A percentile compares a stretch with the other conserved stretches of the same genome.
phyloP scores from a whole-genome alignment of 257 asterid species.

The Ilex asprella region DNA sequence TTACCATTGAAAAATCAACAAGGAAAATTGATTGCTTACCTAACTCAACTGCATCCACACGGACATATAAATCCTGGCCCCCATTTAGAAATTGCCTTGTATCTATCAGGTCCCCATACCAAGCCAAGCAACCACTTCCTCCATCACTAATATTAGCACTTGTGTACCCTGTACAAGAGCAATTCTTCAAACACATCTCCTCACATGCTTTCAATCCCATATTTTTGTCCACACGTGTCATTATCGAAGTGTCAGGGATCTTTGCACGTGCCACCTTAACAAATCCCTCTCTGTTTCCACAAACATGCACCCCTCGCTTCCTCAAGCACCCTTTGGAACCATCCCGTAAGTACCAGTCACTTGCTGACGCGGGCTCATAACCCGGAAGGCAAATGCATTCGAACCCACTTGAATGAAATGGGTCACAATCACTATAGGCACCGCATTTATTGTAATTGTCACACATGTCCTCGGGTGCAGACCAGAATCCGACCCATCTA shows the following conservation, averaged over 20 bases:
- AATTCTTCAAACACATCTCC: conserved; percentile 21
- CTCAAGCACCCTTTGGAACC: conserved; percentile 26
- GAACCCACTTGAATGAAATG: conserved; percentile 15
- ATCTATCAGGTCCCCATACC: conserved; percentile 31
- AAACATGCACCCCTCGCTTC: conserved; percentile 12
- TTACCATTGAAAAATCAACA: neutral
- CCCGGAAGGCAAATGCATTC: conserved; percentile 34
- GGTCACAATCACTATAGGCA: conserved; percentile 15
- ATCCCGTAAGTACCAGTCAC: conserved; percentile 30
- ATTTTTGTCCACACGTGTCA: conserved; percentile 13
- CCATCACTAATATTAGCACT: conserved; percentile 27
- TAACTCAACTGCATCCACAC: conserved; percentile 3
- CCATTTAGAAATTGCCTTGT: conserved; percentile 25
- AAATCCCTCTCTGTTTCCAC: conserved; percentile 23
- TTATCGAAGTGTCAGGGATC: conserved; percentile 24
- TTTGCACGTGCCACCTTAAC: conserved; percentile 13
- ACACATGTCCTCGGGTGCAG: conserved; percentile 21
- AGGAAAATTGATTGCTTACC: neutral
- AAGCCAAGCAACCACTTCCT: conserved; percentile 33
- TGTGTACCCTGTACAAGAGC: conserved; percentile 30
- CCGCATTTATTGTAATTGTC: conserved; percentile 26
- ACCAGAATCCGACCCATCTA: conserved; percentile 29
- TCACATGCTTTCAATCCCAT: conserved; percentile 22
- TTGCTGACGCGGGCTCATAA: conserved; percentile 20
- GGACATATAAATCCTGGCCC: conserved; percentile 17